Evolutionary conservation across 164 flowering plant genomes (phyloP).

Genomic region (Magnolia officinalis): DNA sequence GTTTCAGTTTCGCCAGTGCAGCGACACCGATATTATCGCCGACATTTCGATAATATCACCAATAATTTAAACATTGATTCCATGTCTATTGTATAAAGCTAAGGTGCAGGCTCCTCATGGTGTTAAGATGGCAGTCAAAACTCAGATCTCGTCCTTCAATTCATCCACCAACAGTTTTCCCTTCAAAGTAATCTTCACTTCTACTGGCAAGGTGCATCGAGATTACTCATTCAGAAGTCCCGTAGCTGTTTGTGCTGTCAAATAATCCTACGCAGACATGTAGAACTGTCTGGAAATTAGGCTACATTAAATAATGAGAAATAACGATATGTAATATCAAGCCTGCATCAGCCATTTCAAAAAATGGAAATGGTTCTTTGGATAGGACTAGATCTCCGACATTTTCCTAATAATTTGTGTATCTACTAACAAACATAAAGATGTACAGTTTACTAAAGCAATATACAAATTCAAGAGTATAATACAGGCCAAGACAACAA

Average conservation of each 20-base stretch:
- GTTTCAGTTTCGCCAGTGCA: too few relatives aligned
- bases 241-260: background rate
- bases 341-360: background rate
- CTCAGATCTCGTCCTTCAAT: slow-evolving; percentile 40
- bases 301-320: background rate
- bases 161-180: slow-evolving; percentile 27
- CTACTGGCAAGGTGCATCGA: slow-evolving; percentile 29
- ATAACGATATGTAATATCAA: background rate
- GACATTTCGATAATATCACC: too few relatives aligned
- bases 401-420: background rate
- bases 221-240: slow-evolving; percentile 48
- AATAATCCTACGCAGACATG: slow-evolving; percentile 1
- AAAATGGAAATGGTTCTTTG: background rate
- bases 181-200: slow-evolving; percentile 32
- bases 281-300: background rate
- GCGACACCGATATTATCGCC: too few relatives aligned
- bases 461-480: too few relatives aligned
- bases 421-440: too few relatives aligned
- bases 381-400: background rate
- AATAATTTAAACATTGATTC: too few relatives aligned
- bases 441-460: too few relatives aligned
- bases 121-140: slow-evolving; percentile 29
- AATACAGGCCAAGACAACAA: too few relatives aligned
- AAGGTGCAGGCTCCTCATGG: slow-evolving; percentile 44
- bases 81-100: slow-evolving; percentile 9